Conservation (phyloP, 164 flowering plant genomes). For the Taxillus chinensis region DNA sequence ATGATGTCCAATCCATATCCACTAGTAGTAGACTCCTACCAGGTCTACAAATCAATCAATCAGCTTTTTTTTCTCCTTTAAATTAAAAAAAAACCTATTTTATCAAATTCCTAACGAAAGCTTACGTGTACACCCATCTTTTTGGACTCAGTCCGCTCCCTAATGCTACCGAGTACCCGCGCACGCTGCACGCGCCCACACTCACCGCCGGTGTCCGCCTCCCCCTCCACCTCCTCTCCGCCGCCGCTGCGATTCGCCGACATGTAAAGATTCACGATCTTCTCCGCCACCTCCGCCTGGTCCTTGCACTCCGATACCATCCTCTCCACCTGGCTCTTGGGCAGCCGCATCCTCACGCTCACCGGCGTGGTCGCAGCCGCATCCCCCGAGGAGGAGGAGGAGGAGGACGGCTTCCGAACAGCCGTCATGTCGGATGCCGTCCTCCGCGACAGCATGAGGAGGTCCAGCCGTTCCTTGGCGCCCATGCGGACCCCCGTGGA, state of each 20-base stretch:
- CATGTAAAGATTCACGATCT: conserved; percentile 22
- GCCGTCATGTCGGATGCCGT: conserved; percentile 25
- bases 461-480: conserved; percentile 36
- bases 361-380: conserved; percentile 7
- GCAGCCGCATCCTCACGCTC: conserved; percentile 22
- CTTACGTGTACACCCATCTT: conserved; percentile 1
- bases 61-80: too few species aligned
- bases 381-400: conserved; percentile 9
- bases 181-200: background rate
- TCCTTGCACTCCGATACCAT: conserved; percentile 22
- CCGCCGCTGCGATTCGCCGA: background rate
- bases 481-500: conserved; percentile 9
- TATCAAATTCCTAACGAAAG: background rate
- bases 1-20: too few species aligned
- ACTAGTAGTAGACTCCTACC: too few species aligned
- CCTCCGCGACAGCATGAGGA: conserved; percentile 28
- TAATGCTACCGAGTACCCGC: conserved; percentile 6
- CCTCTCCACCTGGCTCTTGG: conserved; percentile 22
- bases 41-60: too few species aligned
- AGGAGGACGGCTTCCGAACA: conserved; percentile 31
- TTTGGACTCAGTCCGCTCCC: conserved; percentile 4
- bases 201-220: conserved; percentile 6
- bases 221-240: background rate
- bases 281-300: conserved; percentile 21
- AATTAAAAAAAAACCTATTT: too few species aligned